Conservation (phyloP, 208 protist genomes). For the Porcisia hertigi region DNA sequence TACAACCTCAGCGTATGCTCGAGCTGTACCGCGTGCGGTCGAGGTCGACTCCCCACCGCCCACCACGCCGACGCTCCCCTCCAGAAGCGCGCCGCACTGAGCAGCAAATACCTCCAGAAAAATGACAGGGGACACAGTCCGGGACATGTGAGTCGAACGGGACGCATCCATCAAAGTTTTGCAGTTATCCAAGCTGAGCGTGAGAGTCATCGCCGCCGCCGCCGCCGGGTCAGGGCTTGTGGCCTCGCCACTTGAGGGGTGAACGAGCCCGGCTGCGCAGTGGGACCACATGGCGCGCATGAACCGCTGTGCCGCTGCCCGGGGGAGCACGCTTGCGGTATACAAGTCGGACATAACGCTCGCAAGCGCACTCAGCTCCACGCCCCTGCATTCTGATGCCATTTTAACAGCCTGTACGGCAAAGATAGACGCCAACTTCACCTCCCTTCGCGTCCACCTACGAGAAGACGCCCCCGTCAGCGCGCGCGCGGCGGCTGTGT, state of each 20-base stretch:
- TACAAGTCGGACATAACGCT: constrained; percentile 22
- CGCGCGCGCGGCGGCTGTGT: not conserved
- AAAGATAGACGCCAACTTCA: constrained; percentile 23
- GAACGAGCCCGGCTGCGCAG: constrained; percentile 13
- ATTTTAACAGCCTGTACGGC: constrained; percentile 5
- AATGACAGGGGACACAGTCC: not conserved
- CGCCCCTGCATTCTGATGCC: constrained; percentile 23
- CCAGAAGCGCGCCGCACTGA: constrained; percentile 6
- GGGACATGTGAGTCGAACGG: not conserved
- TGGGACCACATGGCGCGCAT: constrained; percentile 15
- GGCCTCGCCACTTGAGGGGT: not conserved
- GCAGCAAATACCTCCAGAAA: constrained; percentile 11
- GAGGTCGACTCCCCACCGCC: not conserved
- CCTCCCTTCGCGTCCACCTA: constrained; percentile 9
- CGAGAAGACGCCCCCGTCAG: not conserved
- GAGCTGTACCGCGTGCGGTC: constrained; percentile 12
- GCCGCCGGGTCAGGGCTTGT: not conserved
- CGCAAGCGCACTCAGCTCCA: constrained; percentile 39
- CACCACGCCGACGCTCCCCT: not conserved
- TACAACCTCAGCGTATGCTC: constrained; percentile 10
- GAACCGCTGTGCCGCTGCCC: not conserved
- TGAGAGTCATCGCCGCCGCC: not conserved
- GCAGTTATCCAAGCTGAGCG: constrained; percentile 20
- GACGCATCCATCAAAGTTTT: constrained; percentile 33
- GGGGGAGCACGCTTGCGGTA: constrained; percentile 8